These are phyloP conservation scores for Punctularia strigosozonata DNA, from an alignment of 768 basidiomycete genomes.

Conservation along the genomic window DNA sequence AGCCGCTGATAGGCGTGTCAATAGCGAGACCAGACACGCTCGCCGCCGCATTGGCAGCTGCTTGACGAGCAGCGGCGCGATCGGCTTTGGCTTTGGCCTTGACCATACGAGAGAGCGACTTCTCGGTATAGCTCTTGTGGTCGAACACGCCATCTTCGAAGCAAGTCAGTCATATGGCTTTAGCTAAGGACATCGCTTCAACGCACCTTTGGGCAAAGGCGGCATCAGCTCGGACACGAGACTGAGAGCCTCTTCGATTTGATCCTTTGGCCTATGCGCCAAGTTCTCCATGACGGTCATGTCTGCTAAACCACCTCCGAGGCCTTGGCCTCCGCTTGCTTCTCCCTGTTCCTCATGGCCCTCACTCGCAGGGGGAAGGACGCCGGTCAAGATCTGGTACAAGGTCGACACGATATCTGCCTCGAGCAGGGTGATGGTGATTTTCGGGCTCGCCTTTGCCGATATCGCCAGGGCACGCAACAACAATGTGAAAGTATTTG, in stretches of 20 bases:
- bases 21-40: conserved; percentile 15
- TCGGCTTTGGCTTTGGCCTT: conserved; percentile 82
- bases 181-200: neutral
- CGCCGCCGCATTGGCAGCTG: conserved; percentile 20
- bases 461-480: conserved; percentile 82
- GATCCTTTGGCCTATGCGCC: conserved; percentile 93
- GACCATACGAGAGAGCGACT: conserved; percentile 59
- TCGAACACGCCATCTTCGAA: conserved; percentile 93
- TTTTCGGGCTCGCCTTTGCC: conserved; percentile 79
- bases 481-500: conserved; percentile 81
- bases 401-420: conserved; percentile 87
- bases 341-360: conserved; percentile 50
- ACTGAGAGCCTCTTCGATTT: conserved; percentile 87
- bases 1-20: conserved; percentile 10
- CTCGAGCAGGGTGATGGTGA: conserved; percentile 77
- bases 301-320: conserved; percentile 84
- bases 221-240: conserved; percentile 88
- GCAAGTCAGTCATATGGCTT: neutral
- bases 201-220: conserved; percentile 78
- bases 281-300: conserved; percentile 98
- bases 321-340: conserved; percentile 54
- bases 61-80: conserved; percentile 56
- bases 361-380: conserved; percentile 58
- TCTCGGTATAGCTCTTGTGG: conserved; percentile 82
- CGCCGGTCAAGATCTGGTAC: conserved; percentile 93